Evolutionary conservation across 202 grass and related monocot species (phyloP).

Genomic region (Panicum hallii): DNA sequence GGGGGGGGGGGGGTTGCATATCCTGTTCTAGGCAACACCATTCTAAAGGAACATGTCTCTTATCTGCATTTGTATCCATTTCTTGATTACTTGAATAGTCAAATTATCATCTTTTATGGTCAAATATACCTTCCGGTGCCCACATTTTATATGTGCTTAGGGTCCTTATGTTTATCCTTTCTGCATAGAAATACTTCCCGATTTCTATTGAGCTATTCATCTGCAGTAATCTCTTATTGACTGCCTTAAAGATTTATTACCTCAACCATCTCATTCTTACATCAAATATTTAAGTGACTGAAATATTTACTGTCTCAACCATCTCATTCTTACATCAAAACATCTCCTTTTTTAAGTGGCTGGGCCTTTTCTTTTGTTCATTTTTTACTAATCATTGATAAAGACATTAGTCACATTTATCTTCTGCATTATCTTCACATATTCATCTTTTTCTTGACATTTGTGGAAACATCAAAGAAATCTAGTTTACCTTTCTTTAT

Average conservation of each 20-base stretch:
- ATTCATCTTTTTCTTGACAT: not conserved
- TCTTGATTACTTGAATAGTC: too few relatives aligned
- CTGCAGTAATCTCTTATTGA: not conserved
- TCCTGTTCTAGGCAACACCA: not conserved
- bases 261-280: slow-evolving; percentile 4
- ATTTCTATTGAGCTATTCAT: not conserved
- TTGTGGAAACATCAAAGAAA: slow-evolving; percentile 18
- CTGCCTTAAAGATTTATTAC: not conserved
- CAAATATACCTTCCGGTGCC: not conserved
- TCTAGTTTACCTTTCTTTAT: slow-evolving; percentile 13
- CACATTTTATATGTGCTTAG: not conserved
- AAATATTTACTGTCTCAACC: not conserved
- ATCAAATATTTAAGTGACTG: not conserved
- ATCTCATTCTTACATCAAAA: not conserved
- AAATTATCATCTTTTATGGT: not conserved
- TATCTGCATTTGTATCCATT: not conserved
- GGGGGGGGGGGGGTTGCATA: too few relatives aligned
- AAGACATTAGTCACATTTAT: not conserved
- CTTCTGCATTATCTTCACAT: too few relatives aligned
- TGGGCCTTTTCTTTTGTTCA: not conserved
- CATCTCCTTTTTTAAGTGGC: not conserved
- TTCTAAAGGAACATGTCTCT: slow-evolving; percentile 9
- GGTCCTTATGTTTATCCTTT: slow-evolving; percentile 16
- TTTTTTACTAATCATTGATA: not conserved
- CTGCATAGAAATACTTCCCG: slow-evolving; percentile 2